A percentile compares a stretch with the other conserved stretches of the same genome.
These are phyloP conservation scores for Arthrobotrys megalospora DNA, from an alignment of 2,329 filamentous ascomycete species.

Conservation along the genomic window DNA sequence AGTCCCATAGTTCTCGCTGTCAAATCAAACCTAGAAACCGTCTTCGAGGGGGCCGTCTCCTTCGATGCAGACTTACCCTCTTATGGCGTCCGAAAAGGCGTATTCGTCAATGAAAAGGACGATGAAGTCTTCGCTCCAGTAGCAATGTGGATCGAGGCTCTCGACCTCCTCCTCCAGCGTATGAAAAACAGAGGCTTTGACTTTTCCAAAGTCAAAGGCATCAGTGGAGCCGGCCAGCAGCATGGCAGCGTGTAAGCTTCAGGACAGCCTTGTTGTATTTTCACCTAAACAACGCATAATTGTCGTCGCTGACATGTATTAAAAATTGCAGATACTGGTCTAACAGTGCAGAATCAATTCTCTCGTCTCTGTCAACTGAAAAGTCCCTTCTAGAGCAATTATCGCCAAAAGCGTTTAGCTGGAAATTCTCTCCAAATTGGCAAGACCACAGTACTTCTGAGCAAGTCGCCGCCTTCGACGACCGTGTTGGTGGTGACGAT, in stretches of 20 bases:
- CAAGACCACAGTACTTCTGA: constrained; percentile 95
- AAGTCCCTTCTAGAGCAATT: constrained; percentile 81
- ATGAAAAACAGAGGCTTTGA: constrained; percentile 80
- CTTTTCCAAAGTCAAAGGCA: constrained; percentile 80
- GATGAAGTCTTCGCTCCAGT: constrained; percentile 94
- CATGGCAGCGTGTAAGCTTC: constrained; percentile 85
- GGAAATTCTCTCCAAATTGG: constrained; percentile 95
- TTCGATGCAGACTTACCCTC: constrained; percentile 87
- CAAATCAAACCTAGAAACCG: constrained; percentile 82
- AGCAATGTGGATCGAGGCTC: constrained; percentile 91
- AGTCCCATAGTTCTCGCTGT: constrained; percentile 80
- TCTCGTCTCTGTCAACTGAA: constrained; percentile 75
- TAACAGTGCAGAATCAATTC: constrained; percentile 75
- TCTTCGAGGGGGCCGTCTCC: constrained; percentile 90
- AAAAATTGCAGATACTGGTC: constrained; percentile 76
- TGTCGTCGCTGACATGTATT: constrained; percentile 17
- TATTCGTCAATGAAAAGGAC: constrained; percentile 83
- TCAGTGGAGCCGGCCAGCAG: constrained; percentile 95
- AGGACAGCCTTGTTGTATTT: constrained; percentile 39
- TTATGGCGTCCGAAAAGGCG: constrained; percentile 89
- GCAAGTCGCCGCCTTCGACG: constrained; percentile 91
- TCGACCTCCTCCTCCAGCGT: constrained; percentile 85
- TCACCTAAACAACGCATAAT: constrained; percentile 12
- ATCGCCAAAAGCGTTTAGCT: constrained; percentile 77
- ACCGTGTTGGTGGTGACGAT: constrained; percentile 76